A percentile compares a stretch with the other conserved stretches of the same genome.
Evolutionary conservation across 163 green algal genomes (phyloP).

Genomic region (Scenedesmus sp.): DNA sequence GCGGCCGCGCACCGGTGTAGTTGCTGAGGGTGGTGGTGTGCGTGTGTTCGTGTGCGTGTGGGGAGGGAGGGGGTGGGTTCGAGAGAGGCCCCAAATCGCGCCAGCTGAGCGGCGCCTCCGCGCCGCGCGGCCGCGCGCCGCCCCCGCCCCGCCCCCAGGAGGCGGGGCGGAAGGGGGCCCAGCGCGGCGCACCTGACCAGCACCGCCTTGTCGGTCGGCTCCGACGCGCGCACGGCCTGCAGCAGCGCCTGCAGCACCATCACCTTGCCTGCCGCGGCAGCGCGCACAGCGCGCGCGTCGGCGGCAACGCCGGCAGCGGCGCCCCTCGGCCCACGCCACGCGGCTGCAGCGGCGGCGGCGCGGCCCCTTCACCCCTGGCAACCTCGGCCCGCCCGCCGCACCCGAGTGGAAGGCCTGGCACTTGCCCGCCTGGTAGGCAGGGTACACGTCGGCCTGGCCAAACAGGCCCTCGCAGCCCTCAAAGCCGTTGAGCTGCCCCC

Average conservation of each 20-base stretch:
- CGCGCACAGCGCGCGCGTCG: neutral
- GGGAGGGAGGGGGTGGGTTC: no score
- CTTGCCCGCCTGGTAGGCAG: conserved; percentile 49
- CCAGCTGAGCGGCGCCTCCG: no score
- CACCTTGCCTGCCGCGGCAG: conserved; percentile 50
- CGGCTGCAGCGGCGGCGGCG: neutral
- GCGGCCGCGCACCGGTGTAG: conserved; percentile 52
- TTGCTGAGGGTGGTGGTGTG: no score
- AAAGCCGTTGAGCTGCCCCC: conserved; percentile 59
- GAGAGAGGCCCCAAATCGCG: no score
- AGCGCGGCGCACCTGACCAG: no score
- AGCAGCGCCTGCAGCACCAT: conserved; percentile 63
- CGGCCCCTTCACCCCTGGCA: no score
- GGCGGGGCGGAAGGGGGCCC: no score
- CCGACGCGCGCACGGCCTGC: conserved; percentile 45
- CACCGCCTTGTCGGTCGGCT: conserved; percentile 68
- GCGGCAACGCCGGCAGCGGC: neutral
- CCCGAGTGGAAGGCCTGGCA: conserved; percentile 62
- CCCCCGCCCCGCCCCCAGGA: no score
- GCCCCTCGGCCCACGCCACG: neutral
- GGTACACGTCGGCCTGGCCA: conserved; percentile 27
- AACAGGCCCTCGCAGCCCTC: conserved; percentile 60
- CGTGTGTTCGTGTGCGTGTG: no score
- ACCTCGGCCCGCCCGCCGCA: neutral
- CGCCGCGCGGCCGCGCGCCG: no score